Base-by-base conservation (phyloP, 2,329 filamentous ascomycete genomes). In the Penicillium polonicum region DNA sequence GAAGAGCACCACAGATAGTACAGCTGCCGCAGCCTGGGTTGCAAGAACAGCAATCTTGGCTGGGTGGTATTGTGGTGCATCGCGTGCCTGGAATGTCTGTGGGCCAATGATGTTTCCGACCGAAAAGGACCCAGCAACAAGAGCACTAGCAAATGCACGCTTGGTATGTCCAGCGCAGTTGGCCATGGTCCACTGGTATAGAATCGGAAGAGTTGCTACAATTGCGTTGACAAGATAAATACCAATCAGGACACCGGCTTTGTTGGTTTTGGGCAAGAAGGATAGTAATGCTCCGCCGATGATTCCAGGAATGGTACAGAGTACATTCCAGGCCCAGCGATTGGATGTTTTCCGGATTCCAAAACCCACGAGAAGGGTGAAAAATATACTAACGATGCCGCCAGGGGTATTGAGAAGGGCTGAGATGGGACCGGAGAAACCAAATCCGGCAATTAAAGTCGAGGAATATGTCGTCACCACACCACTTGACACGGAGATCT, bases 81-180 rank as follows among this genome's bases (percentile, higher is more conserved):
- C 72, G 9, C 70, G 68, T 6, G 69, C 68, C 58, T 76, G 75
- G 65, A 80, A 80, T 0, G 77, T 79, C 57, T 79, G 76, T 4
- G 78, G 77, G 0, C 76, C 78, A 31, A 80, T 72, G 57, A 80
- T 79, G 53, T 79, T 79, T n/a, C 75, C 77, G 9, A 78, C 66
- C 13, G 73, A 74, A 61, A 79, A 79, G 2, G 72, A 71, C n/a
- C 78, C 73, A 10, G 79, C 72, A 2, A 79, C 70, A 5, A 81
- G 61, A 0, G 79, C 79, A 38, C 78, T 80, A 25, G 76, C 71
- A 6, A 79, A 79, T 17, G 79, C 76, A 50, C 80, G 80, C 65
- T 82, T 82, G 3, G 79, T 80, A 56, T 82, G 77, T 0, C 80
- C 79, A 2, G 79, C 79, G 15, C 78, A 74, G 58, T 82, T 82